Base-by-base conservation (phyloP, 2,329 filamentous ascomycete genomes). In the Neonectria hederae region DNA sequence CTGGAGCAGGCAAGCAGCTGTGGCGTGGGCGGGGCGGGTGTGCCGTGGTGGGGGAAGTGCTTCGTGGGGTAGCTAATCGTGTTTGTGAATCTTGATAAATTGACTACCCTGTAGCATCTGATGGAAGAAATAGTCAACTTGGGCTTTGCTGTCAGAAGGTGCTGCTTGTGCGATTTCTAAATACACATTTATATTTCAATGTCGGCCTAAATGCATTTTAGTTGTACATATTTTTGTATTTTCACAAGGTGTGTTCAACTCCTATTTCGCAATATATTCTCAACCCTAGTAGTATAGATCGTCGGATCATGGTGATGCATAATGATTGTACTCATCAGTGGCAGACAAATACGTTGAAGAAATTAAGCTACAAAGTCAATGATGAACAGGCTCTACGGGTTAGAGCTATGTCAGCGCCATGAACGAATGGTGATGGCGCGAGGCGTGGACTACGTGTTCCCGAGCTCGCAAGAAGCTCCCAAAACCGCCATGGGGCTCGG, bases 1-100 rank as follows among this genome's bases (percentile, higher is more conserved):
- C 69, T 74, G 65, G 69, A 66, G 63, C 63, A 70, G 68, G 65
- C 70, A 66, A 68, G 56, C 32, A 68, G 54, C 38, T 72, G 63
- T 72, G 71, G 71, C 65, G 59, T 21, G 59, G 58, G 70, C 59
- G 71, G 71, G 71, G 72, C 62, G 43, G 53, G 26, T 30, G 26
- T 55, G 45, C 35, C 53, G 54, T 43, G 48, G 38, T 42, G 38
- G 38, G 38, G 17, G n/a, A 21, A n/a, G 49, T 53, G 45, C 26
- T 48, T 51, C 46, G 56, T 61, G 62, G 57, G 61, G 61, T 59
- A n/a, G n/a, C n/a, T n/a, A 55, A 32, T 45, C 30, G 17, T 4
- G 19, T 40, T 42, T 4, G n/a, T 9, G 8, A 11, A 21, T 10
- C 6, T 40, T 19, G 19, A 28, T 9, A 19, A 13, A 2, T 22